These are phyloP conservation scores for Xerocomus amazonicus DNA, from an alignment of 1,284 basidiomycete species.

Conservation along the genomic window DNA sequence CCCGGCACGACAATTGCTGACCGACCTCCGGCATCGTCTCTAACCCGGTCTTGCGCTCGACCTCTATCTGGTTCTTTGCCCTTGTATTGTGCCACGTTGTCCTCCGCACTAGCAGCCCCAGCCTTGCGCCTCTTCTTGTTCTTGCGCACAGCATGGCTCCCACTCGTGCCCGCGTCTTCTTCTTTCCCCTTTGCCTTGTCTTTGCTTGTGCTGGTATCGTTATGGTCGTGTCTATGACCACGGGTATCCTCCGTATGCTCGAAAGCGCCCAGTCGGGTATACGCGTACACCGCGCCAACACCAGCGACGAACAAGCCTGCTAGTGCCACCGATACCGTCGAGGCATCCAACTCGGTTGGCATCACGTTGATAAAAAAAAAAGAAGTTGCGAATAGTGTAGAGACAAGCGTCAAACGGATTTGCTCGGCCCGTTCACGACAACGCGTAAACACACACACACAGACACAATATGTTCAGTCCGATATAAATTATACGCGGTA, in stretches of 20 bases:
- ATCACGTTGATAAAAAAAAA: not conserved
- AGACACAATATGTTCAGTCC: conserved; percentile 20
- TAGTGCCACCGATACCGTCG: conserved; percentile 15
- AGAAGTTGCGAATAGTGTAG: not conserved
- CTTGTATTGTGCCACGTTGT: not conserved
- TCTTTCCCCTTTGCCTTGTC: not conserved
- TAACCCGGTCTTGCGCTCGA: not conserved
- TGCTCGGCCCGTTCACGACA: not conserved
- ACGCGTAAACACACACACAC: conserved; percentile 21
- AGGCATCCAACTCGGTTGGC: not conserved
- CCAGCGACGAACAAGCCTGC: conserved; percentile 16
- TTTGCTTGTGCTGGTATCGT: not conserved
- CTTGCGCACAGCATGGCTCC: conserved; percentile 36
- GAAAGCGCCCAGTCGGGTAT: conserved; percentile 8
- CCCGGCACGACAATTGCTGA: not conserved
- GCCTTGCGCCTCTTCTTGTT: not conserved
- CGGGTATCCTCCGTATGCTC: not conserved
- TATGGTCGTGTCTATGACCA: not conserved
- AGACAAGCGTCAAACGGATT: not conserved
- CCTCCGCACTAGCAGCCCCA: not conserved
- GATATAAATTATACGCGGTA: conserved; percentile 2
- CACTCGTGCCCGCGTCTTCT: not conserved
- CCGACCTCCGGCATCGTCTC: not conserved
- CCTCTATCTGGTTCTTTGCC: not conserved
- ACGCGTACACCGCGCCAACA: conserved; percentile 17